Evolutionary conservation across 2,329 filamentous ascomycete genomes (phyloP).

Genomic region (Talaromyces sp.): DNA sequence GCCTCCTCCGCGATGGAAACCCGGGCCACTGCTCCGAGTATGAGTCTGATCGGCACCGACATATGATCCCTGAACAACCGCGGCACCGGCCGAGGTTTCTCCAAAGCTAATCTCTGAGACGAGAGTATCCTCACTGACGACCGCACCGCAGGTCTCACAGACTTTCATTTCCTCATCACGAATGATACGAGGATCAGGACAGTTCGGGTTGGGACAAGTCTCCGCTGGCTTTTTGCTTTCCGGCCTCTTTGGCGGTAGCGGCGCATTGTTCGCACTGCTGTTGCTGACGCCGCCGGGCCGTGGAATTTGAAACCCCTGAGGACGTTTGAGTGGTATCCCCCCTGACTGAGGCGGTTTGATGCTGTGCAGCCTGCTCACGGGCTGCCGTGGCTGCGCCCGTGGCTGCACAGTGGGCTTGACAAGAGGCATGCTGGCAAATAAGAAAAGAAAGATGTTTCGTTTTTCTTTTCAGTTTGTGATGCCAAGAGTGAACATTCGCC

Average conservation of each 20-base stretch:
- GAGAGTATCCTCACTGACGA: conserved; percentile 81
- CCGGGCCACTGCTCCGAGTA: conserved; percentile 55
- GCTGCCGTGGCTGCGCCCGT: conserved; percentile 21
- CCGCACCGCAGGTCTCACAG: conserved; percentile 78
- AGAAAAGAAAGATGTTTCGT: background rate
- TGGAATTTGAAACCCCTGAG: conserved; percentile 26
- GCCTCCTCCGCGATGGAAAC: conserved; percentile 44
- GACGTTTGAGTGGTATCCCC: conserved; percentile 34
- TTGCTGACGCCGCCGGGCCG: conserved; percentile 18
- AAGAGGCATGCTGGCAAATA: conserved; percentile 30
- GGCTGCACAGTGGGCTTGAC: conserved; percentile 31
- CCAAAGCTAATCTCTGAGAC: conserved; percentile 89
- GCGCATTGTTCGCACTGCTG: background rate
- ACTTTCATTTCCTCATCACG: conserved; percentile 49
- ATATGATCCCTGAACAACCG: conserved; percentile 84
- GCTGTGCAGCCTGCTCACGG: conserved; percentile 38
- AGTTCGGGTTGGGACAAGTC: conserved; percentile 43
- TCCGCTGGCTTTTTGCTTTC: conserved; percentile 21
- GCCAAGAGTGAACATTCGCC: background rate
- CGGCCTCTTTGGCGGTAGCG: conserved; percentile 29
- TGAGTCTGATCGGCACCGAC: conserved; percentile 81
- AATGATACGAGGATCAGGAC: conserved; percentile 42
- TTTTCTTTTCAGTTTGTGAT: background rate
- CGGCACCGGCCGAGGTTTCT: conserved; percentile 77
- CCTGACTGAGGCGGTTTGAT: conserved; percentile 32